Percentiles rank a stretch among this genome's conserved stretches.
Evolutionary conservation across 2,329 filamentous ascomycete genomes (phyloP).

Genomic region (Chaetomiaceae sp.): DNA sequence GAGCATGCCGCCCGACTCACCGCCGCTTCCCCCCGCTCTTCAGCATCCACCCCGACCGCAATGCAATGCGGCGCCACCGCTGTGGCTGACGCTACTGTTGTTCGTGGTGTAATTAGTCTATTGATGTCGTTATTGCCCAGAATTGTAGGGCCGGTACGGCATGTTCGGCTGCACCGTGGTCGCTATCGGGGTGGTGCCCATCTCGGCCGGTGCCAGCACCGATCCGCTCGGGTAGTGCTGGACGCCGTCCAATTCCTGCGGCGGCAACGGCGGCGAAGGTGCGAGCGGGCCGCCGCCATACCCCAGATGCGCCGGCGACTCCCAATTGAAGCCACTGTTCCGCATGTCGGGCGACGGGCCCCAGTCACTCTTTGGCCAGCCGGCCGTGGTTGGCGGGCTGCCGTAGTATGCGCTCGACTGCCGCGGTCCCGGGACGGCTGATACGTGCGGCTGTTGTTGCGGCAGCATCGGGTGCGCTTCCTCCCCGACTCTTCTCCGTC

Average conservation of each 20-base stretch:
- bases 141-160: constrained; percentile 3
- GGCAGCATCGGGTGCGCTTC: constrained; percentile 29
- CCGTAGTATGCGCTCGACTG: constrained; percentile 10
- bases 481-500: constrained; percentile 21
- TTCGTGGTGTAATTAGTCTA: no score
- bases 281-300: constrained; percentile 6
- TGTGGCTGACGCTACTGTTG: no score
- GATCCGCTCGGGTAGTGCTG: constrained; percentile 12
- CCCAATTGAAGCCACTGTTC: constrained; percentile 24
- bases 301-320: constrained; percentile 22
- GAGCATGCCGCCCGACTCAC: background rate
- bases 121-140: background rate
- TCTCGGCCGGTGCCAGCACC: constrained; percentile 21
- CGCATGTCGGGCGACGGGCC: constrained; percentile 12
- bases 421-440: background rate
- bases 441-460: constrained; percentile 6
- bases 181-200: constrained; percentile 22
- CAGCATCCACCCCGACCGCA: background rate
- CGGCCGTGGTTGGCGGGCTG: constrained; percentile 9
- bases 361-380: constrained; percentile 20
- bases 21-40: background rate
- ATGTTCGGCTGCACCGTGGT: background rate
- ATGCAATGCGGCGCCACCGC: no score
- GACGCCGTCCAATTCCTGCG: constrained; percentile 14
- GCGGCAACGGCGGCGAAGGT: constrained; percentile 14